Base-by-base conservation (phyloP, 2,329 filamentous ascomycete species). In the Trichothecium sympodiale region DNA sequence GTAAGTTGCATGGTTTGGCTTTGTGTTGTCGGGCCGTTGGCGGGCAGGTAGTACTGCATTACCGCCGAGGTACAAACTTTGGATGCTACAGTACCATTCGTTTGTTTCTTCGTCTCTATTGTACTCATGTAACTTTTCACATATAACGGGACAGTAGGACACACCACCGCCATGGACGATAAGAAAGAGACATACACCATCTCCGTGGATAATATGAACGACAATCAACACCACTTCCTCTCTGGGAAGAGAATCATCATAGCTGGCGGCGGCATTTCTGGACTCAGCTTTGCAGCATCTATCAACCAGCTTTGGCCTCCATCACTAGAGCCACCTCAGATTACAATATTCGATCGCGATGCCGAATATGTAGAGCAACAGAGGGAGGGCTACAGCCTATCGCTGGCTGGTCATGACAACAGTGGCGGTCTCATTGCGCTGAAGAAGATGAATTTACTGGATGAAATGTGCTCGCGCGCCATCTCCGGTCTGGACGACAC, bases 211-310 rank as follows among this genome's bases (percentile, higher is more conserved):
- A 25, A 25, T 25, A 49, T 48, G 47, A 43, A 38, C 13, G 9
- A 41, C 10, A 20, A 30, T 17, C 18, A 33, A 13, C 18, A 35
- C 18, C 54, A 50, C 34, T 52, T 57, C 33, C 53, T 64, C 13
- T 46, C 54, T 5, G 53, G 55, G 12, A 65, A 64, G 44, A 58
- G 51, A 26, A 61, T 67, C 35, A 50, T 65, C 16, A 47, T 69
- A 8, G 53, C 59, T 4, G 65, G 65, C 5, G 61, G 51, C 15
- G 65, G 65, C 18, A 52, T 67, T 16, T 57, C 62, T 8, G 62
- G 65, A 4, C 54, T 61, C 9, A 48, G 61, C 6, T 67, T 69
- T 37, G 56, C 54, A 17, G 46, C 57, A 33, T 53, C 59, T 12
- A 47, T 68, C 8, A 52, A 50, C 25, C 59, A 57, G 34, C 50